Percentiles rank a stretch among this genome's conserved stretches.
These are phyloP conservation scores for Aspergillus kassunensis DNA, from an alignment of 495 filamentous ascomycete genomes.

Conservation along the genomic window DNA sequence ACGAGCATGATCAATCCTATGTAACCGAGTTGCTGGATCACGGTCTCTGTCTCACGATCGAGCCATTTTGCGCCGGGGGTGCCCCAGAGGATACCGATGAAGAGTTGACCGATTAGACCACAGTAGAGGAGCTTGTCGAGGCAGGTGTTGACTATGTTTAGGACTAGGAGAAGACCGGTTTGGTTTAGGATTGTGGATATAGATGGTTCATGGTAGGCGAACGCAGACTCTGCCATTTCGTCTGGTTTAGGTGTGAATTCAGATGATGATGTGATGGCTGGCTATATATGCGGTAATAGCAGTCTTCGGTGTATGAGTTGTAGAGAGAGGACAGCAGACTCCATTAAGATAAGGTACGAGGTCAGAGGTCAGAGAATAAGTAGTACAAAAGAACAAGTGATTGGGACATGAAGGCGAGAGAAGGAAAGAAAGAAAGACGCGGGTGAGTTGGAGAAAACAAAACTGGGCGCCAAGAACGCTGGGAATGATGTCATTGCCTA, in stretches of 20 bases:
- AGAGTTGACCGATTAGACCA: slow-evolving; percentile 69
- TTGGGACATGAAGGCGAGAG: too few species aligned
- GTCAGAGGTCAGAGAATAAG: too few species aligned
- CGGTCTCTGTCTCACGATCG: slow-evolving; percentile 41
- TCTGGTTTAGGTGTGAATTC: not conserved
- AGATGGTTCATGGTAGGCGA: slow-evolving; percentile 59
- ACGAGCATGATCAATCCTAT: slow-evolving; percentile 71
- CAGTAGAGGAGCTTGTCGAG: slow-evolving; percentile 65
- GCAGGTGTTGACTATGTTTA: slow-evolving; percentile 55
- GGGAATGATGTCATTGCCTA: too few species aligned
- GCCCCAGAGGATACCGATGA: slow-evolving; percentile 70
- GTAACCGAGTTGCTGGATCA: slow-evolving; percentile 68
- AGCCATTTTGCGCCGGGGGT: slow-evolving; percentile 57
- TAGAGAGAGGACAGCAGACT: too few species aligned
- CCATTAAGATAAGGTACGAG: too few species aligned
- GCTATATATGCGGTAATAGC: slow-evolving; percentile 7
- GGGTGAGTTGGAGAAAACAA: too few species aligned
- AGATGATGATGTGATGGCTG: not conserved
- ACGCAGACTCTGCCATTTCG: slow-evolving; percentile 21
- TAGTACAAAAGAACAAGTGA: too few species aligned
- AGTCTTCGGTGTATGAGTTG: not conserved
- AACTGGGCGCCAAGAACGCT: too few species aligned
- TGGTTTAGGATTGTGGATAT: slow-evolving; percentile 57
- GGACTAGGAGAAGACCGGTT: slow-evolving; percentile 60
- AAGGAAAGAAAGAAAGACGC: too few species aligned